A percentile compares a stretch with the other conserved stretches of the same genome.
These are phyloP conservation scores for Dimargaris cristalligena DNA, from an alignment of 192 early-diverging fungal species.

Conservation along the genomic window DNA sequence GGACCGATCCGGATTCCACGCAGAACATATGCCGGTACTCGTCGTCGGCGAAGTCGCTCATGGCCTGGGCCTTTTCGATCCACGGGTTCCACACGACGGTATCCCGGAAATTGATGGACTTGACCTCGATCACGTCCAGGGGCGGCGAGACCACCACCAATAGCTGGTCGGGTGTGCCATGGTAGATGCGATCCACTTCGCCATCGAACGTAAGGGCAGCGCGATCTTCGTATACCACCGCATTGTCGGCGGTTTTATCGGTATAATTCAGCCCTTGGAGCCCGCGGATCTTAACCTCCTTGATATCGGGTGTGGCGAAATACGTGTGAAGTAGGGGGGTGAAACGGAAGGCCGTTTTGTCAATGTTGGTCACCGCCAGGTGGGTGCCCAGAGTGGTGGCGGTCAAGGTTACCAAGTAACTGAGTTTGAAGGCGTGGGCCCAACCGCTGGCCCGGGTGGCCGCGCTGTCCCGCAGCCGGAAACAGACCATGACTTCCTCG, in stretches of 20 bases:
- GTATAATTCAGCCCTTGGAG: conserved; percentile 41
- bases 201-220: conserved; percentile 38
- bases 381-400: conserved; percentile 52
- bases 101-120: conserved; percentile 28
- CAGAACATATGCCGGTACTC: conserved; percentile 83
- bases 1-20: conserved; percentile 68
- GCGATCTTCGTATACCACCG: conserved; percentile 22
- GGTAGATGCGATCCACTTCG: conserved; percentile 80
- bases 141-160: conserved; percentile 13
- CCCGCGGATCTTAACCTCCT: conserved; percentile 38
- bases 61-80: conserved; percentile 70
- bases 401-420: conserved; percentile 65
- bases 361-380: conserved; percentile 61
- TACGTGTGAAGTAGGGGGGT: conserved; percentile 91
- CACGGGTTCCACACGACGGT: conserved; percentile 94
- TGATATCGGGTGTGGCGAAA: conserved; percentile 50
- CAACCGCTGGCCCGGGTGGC: conserved; percentile 22
- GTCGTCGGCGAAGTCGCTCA: conserved; percentile 80
- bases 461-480: conserved; percentile 22
- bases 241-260: conserved; percentile 51
- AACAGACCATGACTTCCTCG: conserved; percentile 15
- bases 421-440: conserved; percentile 57
- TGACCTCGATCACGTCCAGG: conserved; percentile 14
- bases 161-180: conserved; percentile 32
- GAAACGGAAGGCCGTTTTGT: conserved; percentile 51